phyloP scores from a whole-genome alignment of 2,329 filamentous ascomycete genomes.

The Cryphonectria nitschkei region DNA sequence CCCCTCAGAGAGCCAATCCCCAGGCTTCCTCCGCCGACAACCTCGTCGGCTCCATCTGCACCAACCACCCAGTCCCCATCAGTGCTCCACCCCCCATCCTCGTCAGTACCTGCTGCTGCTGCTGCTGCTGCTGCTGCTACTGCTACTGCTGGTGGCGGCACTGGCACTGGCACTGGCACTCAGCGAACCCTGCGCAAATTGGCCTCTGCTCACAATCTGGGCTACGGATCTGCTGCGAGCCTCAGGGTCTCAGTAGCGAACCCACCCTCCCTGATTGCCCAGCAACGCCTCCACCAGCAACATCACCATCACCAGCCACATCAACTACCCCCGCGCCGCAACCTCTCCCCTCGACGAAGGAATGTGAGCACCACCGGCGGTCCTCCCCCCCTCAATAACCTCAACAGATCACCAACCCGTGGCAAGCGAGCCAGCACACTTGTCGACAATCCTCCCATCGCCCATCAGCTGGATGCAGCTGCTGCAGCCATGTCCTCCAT shows the following conservation, averaged over 20 bases:
- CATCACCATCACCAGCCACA: conserved; percentile 52
- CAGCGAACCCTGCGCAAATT: conserved; percentile 72
- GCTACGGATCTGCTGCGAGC: conserved; percentile 35
- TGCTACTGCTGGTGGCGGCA: conserved; percentile 3
- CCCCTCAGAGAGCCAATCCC: conserved; percentile 35
- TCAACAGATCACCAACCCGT: conserved; percentile 56
- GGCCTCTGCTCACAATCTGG: conserved; percentile 74
- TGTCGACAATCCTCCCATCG: conserved; percentile 63
- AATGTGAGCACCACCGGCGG: conserved; percentile 37
- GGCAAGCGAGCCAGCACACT: conserved; percentile 61
- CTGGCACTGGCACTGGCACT: conserved; percentile 33
- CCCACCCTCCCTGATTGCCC: conserved; percentile 63
- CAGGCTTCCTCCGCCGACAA: conserved; percentile 25
- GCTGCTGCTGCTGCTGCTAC: conserved; percentile 1
- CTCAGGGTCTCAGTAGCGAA: conserved; percentile 48
- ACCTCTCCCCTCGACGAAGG: conserved; percentile 42
- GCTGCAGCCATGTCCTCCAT: conserved; percentile 29
- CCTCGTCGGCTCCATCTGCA: conserved; percentile 15
- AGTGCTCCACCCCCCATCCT: conserved; percentile 59
- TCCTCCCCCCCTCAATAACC: conserved; percentile 25
- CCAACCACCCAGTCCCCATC: conserved; percentile 30
- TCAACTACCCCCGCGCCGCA: conserved; percentile 45
- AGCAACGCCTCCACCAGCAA: conserved; percentile 56
- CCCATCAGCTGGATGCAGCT: conserved; percentile 32
- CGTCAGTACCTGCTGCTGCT: conserved; percentile 51